phyloP scores from a whole-genome alignment of 2,329 filamentous ascomycete species.

The Nemania diffusa region DNA sequence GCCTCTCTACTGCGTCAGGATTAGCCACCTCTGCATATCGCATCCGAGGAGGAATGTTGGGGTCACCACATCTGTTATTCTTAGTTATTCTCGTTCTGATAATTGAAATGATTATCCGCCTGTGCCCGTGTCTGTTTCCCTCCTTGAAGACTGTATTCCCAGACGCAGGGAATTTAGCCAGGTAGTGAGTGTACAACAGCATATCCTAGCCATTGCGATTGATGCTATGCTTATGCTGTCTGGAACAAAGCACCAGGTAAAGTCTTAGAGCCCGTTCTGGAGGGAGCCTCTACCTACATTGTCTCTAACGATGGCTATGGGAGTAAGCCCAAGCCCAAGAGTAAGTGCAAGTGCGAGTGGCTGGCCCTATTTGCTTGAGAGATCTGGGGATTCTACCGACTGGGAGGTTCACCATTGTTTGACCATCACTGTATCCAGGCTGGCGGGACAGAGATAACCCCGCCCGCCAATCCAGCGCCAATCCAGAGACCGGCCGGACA shows the following conservation, averaged over 20 bases:
- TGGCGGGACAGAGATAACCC: slow-evolving; percentile 19
- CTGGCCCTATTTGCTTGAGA: slow-evolving; percentile 15
- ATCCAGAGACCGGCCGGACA: slow-evolving; percentile 14
- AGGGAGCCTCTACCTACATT: slow-evolving; percentile 21
- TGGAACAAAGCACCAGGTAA: slow-evolving; percentile 18
- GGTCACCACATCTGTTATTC: slow-evolving; percentile 24
- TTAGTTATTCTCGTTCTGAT: slow-evolving; percentile 21
- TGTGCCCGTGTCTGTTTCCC: slow-evolving; percentile 2
- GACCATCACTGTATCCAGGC: slow-evolving; percentile 22
- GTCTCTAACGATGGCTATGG: slow-evolving; percentile 16
- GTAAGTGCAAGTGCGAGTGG: background rate
- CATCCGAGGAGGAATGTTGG: slow-evolving; percentile 24
- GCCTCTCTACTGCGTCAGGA: slow-evolving; percentile 24
- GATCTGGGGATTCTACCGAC: slow-evolving; percentile 31
- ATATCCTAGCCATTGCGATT: slow-evolving; percentile 35
- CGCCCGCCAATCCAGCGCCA: slow-evolving; percentile 11
- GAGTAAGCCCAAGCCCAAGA: too few species aligned
- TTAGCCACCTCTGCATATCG: slow-evolving; percentile 29
- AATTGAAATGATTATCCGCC: slow-evolving; percentile 7
- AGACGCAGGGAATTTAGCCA: slow-evolving; percentile 8
- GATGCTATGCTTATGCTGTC: slow-evolving; percentile 28
- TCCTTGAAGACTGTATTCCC: slow-evolving; percentile 23
- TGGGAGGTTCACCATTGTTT: slow-evolving; percentile 30
- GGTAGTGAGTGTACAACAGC: slow-evolving; percentile 18
- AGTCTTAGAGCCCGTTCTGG: background rate